phyloP scores from a whole-genome alignment of 2,329 filamentous ascomycete species.

The Fusarium euwallaceae region DNA sequence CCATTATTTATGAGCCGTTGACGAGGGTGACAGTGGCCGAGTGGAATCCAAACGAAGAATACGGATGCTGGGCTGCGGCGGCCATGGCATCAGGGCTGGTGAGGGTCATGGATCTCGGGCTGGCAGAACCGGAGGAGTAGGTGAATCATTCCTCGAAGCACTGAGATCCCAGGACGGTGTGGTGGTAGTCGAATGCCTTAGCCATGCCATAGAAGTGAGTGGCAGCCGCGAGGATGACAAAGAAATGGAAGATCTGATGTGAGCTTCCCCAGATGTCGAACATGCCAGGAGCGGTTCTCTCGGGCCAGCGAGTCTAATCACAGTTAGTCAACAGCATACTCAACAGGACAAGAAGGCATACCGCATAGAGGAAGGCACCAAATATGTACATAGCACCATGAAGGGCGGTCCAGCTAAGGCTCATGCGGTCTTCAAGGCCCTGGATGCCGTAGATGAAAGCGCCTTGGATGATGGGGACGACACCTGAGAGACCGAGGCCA shows the following conservation, averaged over 20 bases:
- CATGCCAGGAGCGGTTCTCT: constrained; percentile 79
- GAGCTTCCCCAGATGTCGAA: constrained; percentile 95
- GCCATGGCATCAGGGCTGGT: constrained; percentile 77
- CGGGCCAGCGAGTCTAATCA: constrained; percentile 80
- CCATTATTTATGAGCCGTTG: constrained; percentile 71
- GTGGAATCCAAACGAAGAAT: constrained; percentile 78
- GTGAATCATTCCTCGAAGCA: constrained; percentile 54
- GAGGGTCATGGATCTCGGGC: constrained; percentile 74
- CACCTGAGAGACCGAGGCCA: constrained; percentile 83
- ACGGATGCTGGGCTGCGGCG: constrained; percentile 75
- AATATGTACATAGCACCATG: constrained; percentile 88
- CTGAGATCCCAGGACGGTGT: constrained; percentile 68
- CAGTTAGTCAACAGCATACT: constrained; percentile 9
- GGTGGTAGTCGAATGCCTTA: constrained; percentile 88
- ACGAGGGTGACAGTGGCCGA: constrained; percentile 72
- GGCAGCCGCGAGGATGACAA: constrained; percentile 85
- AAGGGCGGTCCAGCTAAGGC: constrained; percentile 82
- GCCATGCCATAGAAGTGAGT: constrained; percentile 85
- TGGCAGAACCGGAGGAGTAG: constrained; percentile 52
- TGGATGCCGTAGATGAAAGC: constrained; percentile 74
- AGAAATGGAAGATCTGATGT: constrained; percentile 95
- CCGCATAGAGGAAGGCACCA: constrained; percentile 88
- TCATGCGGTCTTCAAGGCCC: constrained; percentile 79
- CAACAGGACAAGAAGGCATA: constrained; percentile 56
- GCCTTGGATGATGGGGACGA: constrained; percentile 87